Evolutionary conservation across 2,329 filamentous ascomycete species (phyloP).

Genomic region (Diaporthe aspalathi): DNA sequence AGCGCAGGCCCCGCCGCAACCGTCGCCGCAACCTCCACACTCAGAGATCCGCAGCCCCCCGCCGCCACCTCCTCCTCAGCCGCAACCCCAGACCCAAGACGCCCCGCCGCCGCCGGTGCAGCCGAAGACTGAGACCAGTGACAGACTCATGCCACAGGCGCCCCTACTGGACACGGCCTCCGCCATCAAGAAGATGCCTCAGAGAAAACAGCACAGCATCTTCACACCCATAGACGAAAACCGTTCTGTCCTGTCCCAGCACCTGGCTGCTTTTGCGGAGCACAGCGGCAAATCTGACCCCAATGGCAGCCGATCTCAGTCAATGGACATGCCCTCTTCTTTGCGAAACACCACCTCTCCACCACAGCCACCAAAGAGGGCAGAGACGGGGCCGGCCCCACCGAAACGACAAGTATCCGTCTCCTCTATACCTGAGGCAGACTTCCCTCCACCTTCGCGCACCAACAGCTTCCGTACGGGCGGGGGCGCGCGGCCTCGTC

Average conservation of each 20-base stretch:
- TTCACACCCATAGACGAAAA: slow-evolving; percentile 98
- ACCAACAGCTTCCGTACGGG: slow-evolving; percentile 80
- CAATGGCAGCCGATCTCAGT: slow-evolving; percentile 67
- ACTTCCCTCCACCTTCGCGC: slow-evolving; percentile 77
- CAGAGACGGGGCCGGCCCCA: slow-evolving; percentile 62
- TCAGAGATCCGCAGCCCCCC: slow-evolving; percentile 46
- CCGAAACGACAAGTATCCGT: slow-evolving; percentile 64
- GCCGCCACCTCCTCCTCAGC: slow-evolving; percentile 56
- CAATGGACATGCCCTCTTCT: slow-evolving; percentile 71
- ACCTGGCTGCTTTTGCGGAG: slow-evolving; percentile 77
- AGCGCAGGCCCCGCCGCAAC: slow-evolving; percentile 58
- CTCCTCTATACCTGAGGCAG: slow-evolving; percentile 72
- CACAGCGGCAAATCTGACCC: slow-evolving; percentile 47
- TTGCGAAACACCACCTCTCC: slow-evolving; percentile 67
- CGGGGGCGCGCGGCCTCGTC: slow-evolving; percentile 76
- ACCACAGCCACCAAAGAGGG: slow-evolving; percentile 62
- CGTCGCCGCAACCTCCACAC: slow-evolving; percentile 66
- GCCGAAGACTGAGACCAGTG: slow-evolving; percentile 56
- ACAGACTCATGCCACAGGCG: slow-evolving; percentile 54
- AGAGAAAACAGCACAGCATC: slow-evolving; percentile 88
- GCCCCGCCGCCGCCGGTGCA: slow-evolving; percentile 63
- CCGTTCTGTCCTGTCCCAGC: slow-evolving; percentile 86
- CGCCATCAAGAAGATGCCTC: slow-evolving; percentile 72
- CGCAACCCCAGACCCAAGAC: slow-evolving; percentile 63
- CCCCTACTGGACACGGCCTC: slow-evolving; percentile 63